These are phyloP conservation scores for Drosera spatulata DNA, from an alignment of 179 eudicot genomes.

Conservation along the genomic window DNA sequence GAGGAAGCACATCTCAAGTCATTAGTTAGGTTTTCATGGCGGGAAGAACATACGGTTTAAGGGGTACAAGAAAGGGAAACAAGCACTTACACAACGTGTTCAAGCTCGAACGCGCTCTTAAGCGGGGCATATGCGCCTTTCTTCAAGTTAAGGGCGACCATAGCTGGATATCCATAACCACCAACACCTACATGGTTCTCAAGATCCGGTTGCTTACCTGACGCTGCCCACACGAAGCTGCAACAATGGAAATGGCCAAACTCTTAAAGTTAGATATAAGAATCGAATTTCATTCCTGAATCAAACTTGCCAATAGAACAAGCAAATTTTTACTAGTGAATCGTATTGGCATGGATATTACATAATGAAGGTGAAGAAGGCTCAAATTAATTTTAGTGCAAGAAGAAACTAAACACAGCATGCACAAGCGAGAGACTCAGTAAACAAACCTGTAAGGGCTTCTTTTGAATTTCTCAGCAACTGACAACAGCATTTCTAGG, in stretches of 20 bases:
- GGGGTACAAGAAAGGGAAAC: not conserved
- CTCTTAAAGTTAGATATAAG: too few species aligned
- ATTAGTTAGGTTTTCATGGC: not conserved
- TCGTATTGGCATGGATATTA: too few species aligned
- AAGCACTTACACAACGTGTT: constrained; percentile 69
- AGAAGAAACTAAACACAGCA: not conserved
- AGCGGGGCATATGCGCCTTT: constrained; percentile 92
- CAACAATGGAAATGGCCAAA: constrained; percentile 13
- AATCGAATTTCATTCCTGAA: not conserved
- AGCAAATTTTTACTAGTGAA: not conserved
- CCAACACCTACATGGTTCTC: constrained; percentile 93
- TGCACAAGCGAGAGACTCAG: not conserved
- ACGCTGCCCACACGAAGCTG: constrained; percentile 93
- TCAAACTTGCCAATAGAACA: not conserved
- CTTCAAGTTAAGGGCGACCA: constrained; percentile 83
- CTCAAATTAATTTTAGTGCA: too few species aligned
- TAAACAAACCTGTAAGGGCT: constrained; percentile 74
- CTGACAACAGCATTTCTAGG: constrained; percentile 60
- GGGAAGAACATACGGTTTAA: too few species aligned
- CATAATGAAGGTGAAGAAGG: too few species aligned
- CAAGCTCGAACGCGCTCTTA: constrained; percentile 71
- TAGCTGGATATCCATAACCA: constrained; percentile 95
- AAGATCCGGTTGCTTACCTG: constrained; percentile 92
- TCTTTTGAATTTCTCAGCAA: constrained; percentile 82
- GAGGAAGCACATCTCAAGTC: constrained; percentile 13